phyloP scores from a whole-genome alignment of 371 early-diverging fungal species.

The Aphelidium insulamus region DNA sequence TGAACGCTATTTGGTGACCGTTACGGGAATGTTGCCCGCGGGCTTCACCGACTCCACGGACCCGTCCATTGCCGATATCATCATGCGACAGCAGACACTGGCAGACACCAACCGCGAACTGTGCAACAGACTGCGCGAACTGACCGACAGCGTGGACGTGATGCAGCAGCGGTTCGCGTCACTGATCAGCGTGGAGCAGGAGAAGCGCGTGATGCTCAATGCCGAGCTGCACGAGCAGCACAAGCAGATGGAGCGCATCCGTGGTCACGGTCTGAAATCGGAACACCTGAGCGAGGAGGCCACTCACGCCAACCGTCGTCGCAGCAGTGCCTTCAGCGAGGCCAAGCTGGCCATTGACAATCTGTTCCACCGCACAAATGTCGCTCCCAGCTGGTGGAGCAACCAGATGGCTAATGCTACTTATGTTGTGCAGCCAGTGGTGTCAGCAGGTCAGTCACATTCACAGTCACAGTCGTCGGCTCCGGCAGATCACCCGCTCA shows the following conservation, averaged over 20 bases:
- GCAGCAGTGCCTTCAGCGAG: slow-evolving; percentile 10
- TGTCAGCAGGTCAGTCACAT: no score
- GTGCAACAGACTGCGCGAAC: slow-evolving; percentile 7
- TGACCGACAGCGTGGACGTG: slow-evolving; percentile 19
- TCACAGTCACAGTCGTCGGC: no score
- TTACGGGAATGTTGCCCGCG: slow-evolving; percentile 20
- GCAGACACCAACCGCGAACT: slow-evolving; percentile 25
- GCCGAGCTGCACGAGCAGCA: slow-evolving; percentile 17
- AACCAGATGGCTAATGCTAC: no score
- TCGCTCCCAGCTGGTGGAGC: no score
- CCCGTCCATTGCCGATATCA: slow-evolving; percentile 27
- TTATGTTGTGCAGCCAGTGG: no score
- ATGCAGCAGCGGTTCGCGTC: slow-evolving; percentile 9
- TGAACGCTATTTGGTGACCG: slow-evolving; percentile 21
- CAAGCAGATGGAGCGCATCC: slow-evolving; percentile 18
- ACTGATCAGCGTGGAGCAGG: slow-evolving; percentile 19
- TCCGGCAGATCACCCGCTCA: no score
- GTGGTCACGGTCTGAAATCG: slow-evolving; percentile 16
- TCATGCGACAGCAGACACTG: slow-evolving; percentile 25
- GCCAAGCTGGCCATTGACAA: slow-evolving; percentile 27
- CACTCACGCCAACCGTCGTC: not conserved
- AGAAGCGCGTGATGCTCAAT: slow-evolving; percentile 25
- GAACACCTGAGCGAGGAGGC: slow-evolving; percentile 4
- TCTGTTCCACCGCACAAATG: slow-evolving; percentile 20
- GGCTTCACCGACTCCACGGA: slow-evolving; percentile 29